Percentiles rank a stretch among this genome's conserved stretches.
These are phyloP conservation scores for Vitis rotundifolia DNA, from an alignment of 164 flowering plant species.

Conservation along the genomic window DNA sequence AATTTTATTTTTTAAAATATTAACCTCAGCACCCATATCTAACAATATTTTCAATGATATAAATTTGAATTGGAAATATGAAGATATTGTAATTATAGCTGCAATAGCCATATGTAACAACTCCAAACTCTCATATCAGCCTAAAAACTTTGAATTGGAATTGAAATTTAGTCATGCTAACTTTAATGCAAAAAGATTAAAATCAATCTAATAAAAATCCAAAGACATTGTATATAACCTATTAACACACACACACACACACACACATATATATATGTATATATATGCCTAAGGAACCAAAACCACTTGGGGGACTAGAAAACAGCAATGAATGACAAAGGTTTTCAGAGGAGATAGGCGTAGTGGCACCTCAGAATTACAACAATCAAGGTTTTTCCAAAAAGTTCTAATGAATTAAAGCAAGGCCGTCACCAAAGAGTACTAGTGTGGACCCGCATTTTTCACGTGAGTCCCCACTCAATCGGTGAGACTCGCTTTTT, in stretches of 20 bases:
- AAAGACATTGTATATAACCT: no score
- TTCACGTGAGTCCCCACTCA: no score
- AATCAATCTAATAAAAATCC: background rate
- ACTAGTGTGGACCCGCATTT: no score
- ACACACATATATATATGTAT: no score
- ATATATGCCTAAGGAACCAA: constrained; percentile 55
- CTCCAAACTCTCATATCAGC: background rate
- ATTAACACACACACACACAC: no score
- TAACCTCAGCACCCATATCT: background rate
- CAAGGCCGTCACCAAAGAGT: no score
- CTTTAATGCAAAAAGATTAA: no score
- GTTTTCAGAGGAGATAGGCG: constrained; percentile 65
- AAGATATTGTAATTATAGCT: background rate
- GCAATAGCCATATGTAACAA: background rate
- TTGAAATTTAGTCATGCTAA: background rate
- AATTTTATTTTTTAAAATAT: no score
- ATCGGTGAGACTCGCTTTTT: no score
- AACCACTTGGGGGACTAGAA: constrained; percentile 79
- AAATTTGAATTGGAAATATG: no score
- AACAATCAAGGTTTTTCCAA: constrained; percentile 95
- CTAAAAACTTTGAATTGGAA: no score
- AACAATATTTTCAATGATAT: no score
- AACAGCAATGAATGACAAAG: constrained; percentile 52
- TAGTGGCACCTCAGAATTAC: constrained; percentile 76
- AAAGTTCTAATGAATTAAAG: background rate